Evolutionary conservation across 2,329 filamentous ascomycete species (phyloP).

Genomic region (Botrytis galanthina): DNA sequence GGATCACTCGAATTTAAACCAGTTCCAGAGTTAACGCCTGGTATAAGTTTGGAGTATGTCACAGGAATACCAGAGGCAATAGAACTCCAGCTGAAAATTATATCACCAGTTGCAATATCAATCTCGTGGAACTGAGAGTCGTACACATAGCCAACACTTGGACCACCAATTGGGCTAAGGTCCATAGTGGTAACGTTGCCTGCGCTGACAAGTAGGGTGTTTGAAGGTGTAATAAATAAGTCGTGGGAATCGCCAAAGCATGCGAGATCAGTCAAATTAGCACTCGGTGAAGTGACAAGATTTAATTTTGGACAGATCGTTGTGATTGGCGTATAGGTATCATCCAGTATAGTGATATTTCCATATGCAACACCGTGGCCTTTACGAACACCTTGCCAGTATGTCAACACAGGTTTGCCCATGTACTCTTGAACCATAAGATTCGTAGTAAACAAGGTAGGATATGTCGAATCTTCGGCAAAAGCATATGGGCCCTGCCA

Average conservation of each 20-base stretch:
- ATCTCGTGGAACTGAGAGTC: constrained; percentile 45
- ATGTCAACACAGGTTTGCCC: neutral
- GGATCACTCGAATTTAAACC: constrained; percentile 24
- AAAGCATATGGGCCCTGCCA: neutral
- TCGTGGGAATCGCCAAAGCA: constrained; percentile 3
- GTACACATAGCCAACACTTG: constrained; percentile 38
- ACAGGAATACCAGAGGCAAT: constrained; percentile 36
- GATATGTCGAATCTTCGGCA: too few species aligned
- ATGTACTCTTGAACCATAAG: neutral
- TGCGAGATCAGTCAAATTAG: neutral
- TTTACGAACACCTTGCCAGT: neutral
- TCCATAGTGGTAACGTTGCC: constrained; percentile 25
- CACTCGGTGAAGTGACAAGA: neutral
- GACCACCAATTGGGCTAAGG: constrained; percentile 38
- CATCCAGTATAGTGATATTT: neutral
- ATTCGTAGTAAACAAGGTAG: too few species aligned
- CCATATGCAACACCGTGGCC: neutral
- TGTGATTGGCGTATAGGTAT: neutral
- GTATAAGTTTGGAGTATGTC: neutral
- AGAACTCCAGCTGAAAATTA: constrained; percentile 45
- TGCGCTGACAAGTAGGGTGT: neutral
- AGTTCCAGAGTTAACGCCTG: neutral
- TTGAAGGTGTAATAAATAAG: neutral
- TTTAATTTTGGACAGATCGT: neutral
- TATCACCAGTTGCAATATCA: constrained; percentile 42